Evolutionary conservation across 257 asterid species (phyloP), one percentile per base, ranked within the genome.

Genomic region (Jacaranda mimosifolia): DNA sequence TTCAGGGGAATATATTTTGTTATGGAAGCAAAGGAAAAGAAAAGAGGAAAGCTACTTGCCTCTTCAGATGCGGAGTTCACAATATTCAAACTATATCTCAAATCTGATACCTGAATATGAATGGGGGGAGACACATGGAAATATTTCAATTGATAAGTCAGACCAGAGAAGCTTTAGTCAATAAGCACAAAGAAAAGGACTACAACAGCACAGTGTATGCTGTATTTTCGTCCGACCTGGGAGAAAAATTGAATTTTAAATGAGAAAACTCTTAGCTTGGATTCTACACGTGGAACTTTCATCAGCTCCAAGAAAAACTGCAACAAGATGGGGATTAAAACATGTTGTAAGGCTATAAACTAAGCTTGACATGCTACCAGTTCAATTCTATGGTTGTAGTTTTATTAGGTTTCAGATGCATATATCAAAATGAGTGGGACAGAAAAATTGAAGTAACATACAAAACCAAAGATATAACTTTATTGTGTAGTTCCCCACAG

Each of bases 281-380:
- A 78, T 82, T 90, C 95, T 40, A 88, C 94, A 21, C 97, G 91
- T 77, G 97, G 97, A 67, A 93, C 95, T 79, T 90, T 90, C 86
- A 89, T 89, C 86, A 93, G 69, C 93, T 91, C 97, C 89, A 89
- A 40, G 88, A 93, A 90, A 81, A 91, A 93, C 97, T 93, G 96
- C 78, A 77, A 77, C 32, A 49, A 12, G 9, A 70, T 57, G 73
- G 42, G 62, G 1, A 74, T 68, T 9, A 68, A 68, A 42, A 26
- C 32, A 26, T 26, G 32, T 26, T 26, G 2, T 26, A 1, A 26
- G 32, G 32, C 32, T 26, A 26, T 26, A 26, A 26, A 26, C 32
- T 2, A 26, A 26, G 32, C 32, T 26, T 26, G 32, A 26, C 32
- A 26, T 26, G 32, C 32, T 26, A 26, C 32, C 32, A 26, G 32